Conservation (phyloP, 495 filamentous ascomycete species). For the Neurospora discreta region DNA sequence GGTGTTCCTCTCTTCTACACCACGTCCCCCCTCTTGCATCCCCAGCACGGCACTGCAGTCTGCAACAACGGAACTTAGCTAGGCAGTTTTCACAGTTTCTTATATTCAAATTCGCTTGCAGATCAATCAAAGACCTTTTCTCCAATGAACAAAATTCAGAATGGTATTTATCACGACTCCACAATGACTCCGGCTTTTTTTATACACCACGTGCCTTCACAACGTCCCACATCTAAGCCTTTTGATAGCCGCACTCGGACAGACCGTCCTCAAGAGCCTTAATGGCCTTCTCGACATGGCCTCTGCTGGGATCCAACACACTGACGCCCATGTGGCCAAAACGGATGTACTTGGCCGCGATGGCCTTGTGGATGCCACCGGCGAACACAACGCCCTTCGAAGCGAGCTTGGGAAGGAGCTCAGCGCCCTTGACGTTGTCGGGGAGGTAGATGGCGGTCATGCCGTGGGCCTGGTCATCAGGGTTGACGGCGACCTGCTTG, state of each 20-base stretch:
- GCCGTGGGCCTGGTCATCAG: slow-evolving; percentile 85
- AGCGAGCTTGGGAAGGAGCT: slow-evolving; percentile 73
- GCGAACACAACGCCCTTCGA: slow-evolving; percentile 92
- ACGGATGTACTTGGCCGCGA: slow-evolving; percentile 46
- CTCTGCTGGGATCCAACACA: slow-evolving; percentile 53
- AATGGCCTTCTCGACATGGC: slow-evolving; percentile 74
- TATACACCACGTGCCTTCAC: background rate
- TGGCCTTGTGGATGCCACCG: slow-evolving; percentile 82
- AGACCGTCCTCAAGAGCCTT: slow-evolving; percentile 63
- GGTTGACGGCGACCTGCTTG: slow-evolving; percentile 70
- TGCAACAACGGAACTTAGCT: background rate
- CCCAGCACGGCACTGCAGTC: background rate
- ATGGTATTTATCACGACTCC: background rate
- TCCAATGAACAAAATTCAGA: background rate
- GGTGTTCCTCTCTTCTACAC: background rate
- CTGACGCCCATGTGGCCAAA: slow-evolving; percentile 95
- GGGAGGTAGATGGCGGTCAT: slow-evolving; percentile 98
- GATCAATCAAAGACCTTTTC: background rate
- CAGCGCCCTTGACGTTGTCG: slow-evolving; percentile 63
- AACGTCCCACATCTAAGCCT: slow-evolving; percentile 22
- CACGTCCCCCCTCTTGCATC: background rate
- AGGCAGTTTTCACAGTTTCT: background rate
- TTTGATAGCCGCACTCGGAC: slow-evolving; percentile 56
- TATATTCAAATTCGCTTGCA: background rate
- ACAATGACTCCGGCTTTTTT: background rate